Evolutionary conservation across 2,329 filamentous ascomycete genomes (phyloP), one percentile per base, ranked within the genome.

Genomic region (Aspergillus eucalypticola): DNA sequence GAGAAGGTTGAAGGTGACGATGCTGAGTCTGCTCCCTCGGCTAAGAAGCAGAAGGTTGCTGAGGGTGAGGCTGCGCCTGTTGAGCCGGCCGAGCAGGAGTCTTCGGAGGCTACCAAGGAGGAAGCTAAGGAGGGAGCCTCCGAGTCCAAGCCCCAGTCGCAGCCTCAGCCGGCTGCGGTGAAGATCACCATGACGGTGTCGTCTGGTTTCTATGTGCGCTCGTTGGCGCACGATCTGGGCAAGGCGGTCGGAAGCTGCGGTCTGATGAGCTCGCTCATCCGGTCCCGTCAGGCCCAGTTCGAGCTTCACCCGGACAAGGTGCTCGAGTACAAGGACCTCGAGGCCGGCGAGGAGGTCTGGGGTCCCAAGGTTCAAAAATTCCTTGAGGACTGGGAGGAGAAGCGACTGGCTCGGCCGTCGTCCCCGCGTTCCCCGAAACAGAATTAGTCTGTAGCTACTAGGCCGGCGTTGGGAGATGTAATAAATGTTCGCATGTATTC

Each of bases 201-300:
- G 2, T 96, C 92, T 0, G 95, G 95, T 41, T 99, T 97, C 82
- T 99, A 99, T 75, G 93, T 99, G 13, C 90, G 95, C 64, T 96
- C 90, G 60, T 87, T 99, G 67, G 93, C 92, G 69, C 92, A 98
- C 73, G 95, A 99, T 70, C 83, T 99, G 3, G 95, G 94, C 21
- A 82, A 88, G 66, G 92, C 91, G 67, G 83, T 97, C 13, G 87
- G 86, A 55, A 96, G 92, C 11, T 87, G 91, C 23, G 95, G 85
- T 35, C 83, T 95, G 66, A 98, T 99, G 94, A 87, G 90, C 21
- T 88, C 90, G 67, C 85, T 99, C 19, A 84, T 90, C 59, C 88
- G 95, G 57, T 90, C 87, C 3, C 86, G 90, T 55, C 95, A 99
- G 77, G 90, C 87, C 17, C 86, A 92, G 62, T 98, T 96, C 70